Base-by-base conservation (phyloP, 2,329 filamentous ascomycete genomes). In the Volutella citrinella region DNA sequence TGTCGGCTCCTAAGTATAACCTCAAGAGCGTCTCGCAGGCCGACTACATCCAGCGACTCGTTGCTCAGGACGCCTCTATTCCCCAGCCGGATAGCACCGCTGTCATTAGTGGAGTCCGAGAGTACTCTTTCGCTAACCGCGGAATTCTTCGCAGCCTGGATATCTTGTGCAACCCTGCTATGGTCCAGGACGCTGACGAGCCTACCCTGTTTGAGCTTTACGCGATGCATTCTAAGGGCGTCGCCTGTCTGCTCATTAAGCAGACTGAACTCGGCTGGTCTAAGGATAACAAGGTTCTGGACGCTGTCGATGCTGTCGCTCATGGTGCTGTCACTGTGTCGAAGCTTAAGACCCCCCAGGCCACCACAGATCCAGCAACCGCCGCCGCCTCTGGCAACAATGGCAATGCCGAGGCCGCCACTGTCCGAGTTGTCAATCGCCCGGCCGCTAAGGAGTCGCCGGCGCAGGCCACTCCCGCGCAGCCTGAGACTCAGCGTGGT, bases 171-270 rank as follows among this genome's bases (percentile, higher is more conserved):
- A 82, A 74, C 49, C 80, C 84, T 20, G 77, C 82, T 35, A 76
- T 79, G 42, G 65, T 73, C 7, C 72, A 79, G 40, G 76, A 78
- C 23, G 70, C 70, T 16, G 81, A 84, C 15, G 84, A 93, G 45
- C 78, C 79, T 12, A 80, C 83, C 0, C 67, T 96, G 11, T 97
- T 98, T 54, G 93, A 98, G 67, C 74, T 98, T 9, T 98, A 98
- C 59, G 85, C 88, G 19, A 95, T 96, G 84, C 91, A 98, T 62
- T 96, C 93, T 10, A 94, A 89, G 66, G 93, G 93, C 42, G 89
- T 97, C n/a, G 90, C 90, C 13, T 91, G 87, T 52, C 61, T 97
- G 33, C 82, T 81, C 45, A 80, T 98, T 59, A 91, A 85, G 60
- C 87, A 91, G 57, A 79, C 82, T 32, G 91, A 97, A 62, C 72